Base-by-base conservation (phyloP, 192 early-diverging fungal genomes). In the Phlyctochytrium planicorne region DNA sequence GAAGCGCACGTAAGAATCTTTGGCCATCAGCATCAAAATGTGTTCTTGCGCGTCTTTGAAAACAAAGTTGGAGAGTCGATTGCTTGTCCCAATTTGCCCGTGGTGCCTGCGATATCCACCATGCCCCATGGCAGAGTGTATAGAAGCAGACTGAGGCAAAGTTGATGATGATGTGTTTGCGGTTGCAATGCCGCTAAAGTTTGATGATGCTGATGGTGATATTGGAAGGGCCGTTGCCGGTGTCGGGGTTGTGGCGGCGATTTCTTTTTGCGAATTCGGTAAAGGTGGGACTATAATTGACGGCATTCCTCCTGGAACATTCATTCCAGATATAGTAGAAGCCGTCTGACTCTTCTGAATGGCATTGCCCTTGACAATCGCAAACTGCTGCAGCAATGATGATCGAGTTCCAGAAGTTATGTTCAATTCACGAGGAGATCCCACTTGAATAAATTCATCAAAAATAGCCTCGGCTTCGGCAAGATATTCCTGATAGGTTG, bases 381-480 rank as follows among this genome's bases (percentile, higher is more conserved):
- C 59, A 37, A 71, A 71, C 1, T 30, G 53, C 31, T 35, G 59
- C 3, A 65, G 34, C 25, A 71, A 53, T 6, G 34, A n/a, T 17
- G 4, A 57, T 23, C 63, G 62, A 34, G 52, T 59, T 35, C 69
- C 69, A 16, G 73, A 75, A 56, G 73, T 75, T 34, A 80, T 60
- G 67, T 69, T 79, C 23, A 80, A 63, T 59, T 80, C 79, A 3
- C 72, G 72, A 27, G 75, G 70, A 2, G 62, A 62, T 17, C 71
- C 71, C 34, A 73, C 52, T 57, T 71, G 64, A 33, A 80, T 70
- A 65, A 77, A 80, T 34, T 77, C 75, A n/a, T 70, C 55, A 56
- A 75, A 77, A 32, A 80, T 73, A 2, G 34, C 36, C 14, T n/a
- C 34, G 2, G 75, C 69, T 16, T 30, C 53, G 36, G 32, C 34